Evolutionary conservation across 306 rosid species (phyloP), one percentile per base, ranked within the genome.

Genomic region (Rosa chinensis): DNA sequence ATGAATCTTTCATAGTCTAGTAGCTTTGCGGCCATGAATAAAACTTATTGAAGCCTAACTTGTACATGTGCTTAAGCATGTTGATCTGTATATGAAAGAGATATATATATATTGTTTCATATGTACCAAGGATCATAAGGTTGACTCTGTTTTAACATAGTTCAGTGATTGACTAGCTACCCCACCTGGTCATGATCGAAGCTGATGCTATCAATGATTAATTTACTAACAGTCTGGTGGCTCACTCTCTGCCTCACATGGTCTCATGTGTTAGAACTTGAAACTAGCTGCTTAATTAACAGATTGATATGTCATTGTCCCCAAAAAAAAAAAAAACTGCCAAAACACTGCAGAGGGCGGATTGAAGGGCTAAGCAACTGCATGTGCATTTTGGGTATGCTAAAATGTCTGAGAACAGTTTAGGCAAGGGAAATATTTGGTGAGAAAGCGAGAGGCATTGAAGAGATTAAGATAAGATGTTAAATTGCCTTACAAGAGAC

Each of bases 211-310:
- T 56, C 6, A 73, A 53, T 52, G 45, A 72, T 72, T 0, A 8
- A n/a, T 18, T 61, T 43, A 42, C 50, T 4, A 43, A 20, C 39
- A 21, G 55, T 44, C 12, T 2, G 21, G 74, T 48, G 17, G 43
- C 35, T 37, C 37, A 2, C 37, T 32, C 77, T 35, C 76, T 52
- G 28, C 18, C 47, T 52, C 77, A 73, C 77, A 39, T 73, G 77
- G 35, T 28, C 66, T 53, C 66, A 52, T n/a, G 77, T 37, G 77
- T 55, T 53, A 4, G 13, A 66, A 66, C 71, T 16, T 66, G 9
- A 66, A 17, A 35, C 25, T 37, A 66, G 71, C 48, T 6, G 25
- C 71, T 37, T 8, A 23, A 37, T 8, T 66, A 66, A 39, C 71
- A 66, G 9, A 17, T 37, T 66, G 10, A 16, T 17, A 32, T 66